These are phyloP conservation scores for Colletotrichum viniferum DNA, from an alignment of 2,329 filamentous ascomycete species.

Conservation along the genomic window DNA sequence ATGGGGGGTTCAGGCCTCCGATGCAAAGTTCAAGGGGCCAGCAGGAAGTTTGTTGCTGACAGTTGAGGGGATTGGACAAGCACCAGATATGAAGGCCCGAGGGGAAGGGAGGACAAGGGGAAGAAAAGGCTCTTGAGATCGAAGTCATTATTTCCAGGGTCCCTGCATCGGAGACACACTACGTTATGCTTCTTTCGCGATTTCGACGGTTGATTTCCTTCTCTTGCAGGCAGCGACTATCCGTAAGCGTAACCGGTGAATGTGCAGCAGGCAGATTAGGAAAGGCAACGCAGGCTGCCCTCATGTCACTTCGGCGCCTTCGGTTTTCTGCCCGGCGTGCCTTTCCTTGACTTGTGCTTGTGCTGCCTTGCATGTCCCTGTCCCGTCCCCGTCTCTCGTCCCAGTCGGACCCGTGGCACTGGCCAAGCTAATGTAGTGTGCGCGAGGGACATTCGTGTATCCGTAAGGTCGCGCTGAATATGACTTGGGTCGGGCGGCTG, in stretches of 20 bases:
- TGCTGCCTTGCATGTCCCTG: background rate
- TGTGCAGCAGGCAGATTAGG: background rate
- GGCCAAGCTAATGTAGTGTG: slow-evolving; percentile 10
- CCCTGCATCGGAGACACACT: slow-evolving; percentile 8
- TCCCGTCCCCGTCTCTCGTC: background rate
- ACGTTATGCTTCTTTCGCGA: background rate
- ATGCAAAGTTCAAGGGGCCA: background rate
- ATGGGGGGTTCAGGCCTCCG: background rate
- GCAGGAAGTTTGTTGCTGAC: background rate
- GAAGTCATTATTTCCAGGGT: background rate
- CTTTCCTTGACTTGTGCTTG: background rate
- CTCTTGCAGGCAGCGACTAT: background rate
- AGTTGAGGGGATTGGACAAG: background rate
- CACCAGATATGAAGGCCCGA: background rate
- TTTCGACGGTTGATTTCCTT: background rate
- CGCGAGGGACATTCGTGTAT: background rate
- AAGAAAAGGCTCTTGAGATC: background rate
- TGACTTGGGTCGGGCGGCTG: slow-evolving; percentile 3
- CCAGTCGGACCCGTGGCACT: slow-evolving; percentile 7
- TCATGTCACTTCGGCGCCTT: background rate
- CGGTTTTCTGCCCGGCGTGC: background rate
- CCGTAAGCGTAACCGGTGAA: background rate
- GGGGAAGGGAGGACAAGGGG: background rate
- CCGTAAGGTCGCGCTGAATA: background rate
- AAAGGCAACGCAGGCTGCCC: background rate